Percentiles rank a stretch among this genome's conserved stretches.
phyloP scores from a whole-genome alignment of 2,329 filamentous ascomycete genomes.

The Exutisphaerella laricina region DNA sequence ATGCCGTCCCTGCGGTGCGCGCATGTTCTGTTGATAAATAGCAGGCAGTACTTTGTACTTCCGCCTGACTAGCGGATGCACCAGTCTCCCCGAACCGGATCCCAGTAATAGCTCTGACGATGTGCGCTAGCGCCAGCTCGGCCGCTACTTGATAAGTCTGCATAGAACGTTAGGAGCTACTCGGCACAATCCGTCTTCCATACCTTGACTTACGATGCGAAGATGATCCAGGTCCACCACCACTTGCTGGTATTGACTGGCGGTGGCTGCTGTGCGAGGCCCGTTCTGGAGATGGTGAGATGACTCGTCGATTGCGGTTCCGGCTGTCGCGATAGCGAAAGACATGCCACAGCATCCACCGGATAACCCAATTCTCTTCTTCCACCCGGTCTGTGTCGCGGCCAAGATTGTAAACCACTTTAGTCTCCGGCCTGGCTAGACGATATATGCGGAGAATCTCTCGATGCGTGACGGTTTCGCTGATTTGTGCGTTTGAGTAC shows the following conservation, averaged over 20 bases:
- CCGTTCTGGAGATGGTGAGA: constrained; percentile 22
- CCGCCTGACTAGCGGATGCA: constrained; percentile 12
- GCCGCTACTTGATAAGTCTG: constrained; percentile 6
- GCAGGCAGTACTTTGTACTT: not conserved
- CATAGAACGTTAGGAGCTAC: constrained; percentile 4
- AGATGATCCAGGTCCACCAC: not conserved
- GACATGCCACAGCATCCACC: constrained; percentile 50
- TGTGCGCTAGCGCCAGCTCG: constrained; percentile 8
- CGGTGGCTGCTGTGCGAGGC: constrained; percentile 11
- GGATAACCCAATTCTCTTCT: constrained; percentile 47
- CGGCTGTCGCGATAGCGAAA: constrained; percentile 45
- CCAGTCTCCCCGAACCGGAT: constrained; percentile 28
- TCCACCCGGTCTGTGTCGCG: constrained; percentile 37
- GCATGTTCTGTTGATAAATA: constrained; percentile 2
- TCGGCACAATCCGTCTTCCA: not conserved
- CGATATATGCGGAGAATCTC: constrained; percentile 41
- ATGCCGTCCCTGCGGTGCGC: constrained; percentile 8
- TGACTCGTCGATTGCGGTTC: constrained; percentile 30
- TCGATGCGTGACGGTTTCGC: constrained; percentile 44
- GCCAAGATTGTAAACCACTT: constrained; percentile 39
- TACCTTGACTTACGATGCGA: constrained; percentile 7
- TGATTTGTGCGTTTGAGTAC: constrained; percentile 45
- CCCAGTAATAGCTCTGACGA: constrained; percentile 29
- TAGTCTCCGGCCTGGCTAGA: constrained; percentile 36
- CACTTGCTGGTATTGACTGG: not conserved